These are phyloP conservation scores for Nakazawaea siamensis DNA, from an alignment of 805 yeast species.

Conservation along the genomic window DNA sequence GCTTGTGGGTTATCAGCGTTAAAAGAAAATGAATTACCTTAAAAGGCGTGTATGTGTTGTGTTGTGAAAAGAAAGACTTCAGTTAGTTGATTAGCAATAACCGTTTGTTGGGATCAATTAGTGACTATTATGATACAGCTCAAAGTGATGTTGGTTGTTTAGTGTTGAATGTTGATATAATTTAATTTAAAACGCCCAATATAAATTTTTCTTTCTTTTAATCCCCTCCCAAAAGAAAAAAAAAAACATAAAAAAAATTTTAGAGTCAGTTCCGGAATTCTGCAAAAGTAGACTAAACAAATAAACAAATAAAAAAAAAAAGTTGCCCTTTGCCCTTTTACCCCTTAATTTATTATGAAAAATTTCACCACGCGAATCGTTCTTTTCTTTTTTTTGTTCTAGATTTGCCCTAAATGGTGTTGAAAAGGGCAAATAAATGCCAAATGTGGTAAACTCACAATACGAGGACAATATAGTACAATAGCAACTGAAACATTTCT, in stretches of 20 bases:
- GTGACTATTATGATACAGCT: too few relatives aligned
- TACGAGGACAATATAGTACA: too few relatives aligned
- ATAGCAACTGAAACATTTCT: too few relatives aligned
- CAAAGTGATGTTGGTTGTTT: too few relatives aligned
- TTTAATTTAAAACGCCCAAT: neutral
- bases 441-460: too few relatives aligned
- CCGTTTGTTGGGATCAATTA: neutral
- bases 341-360: too few relatives aligned
- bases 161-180: neutral
- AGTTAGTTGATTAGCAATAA: conserved; percentile 6
- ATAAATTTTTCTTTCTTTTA: neutral
- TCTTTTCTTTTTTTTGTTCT: too few relatives aligned
- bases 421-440: too few relatives aligned
- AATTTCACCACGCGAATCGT: too few relatives aligned
- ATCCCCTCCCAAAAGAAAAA: neutral
- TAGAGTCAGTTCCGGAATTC: too few relatives aligned
- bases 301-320: neutral
- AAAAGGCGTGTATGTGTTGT: neutral
- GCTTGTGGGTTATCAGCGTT: neutral
- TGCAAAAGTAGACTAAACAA: neutral
- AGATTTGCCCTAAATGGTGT: too few relatives aligned
- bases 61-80: conserved; percentile 6
- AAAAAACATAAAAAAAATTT: too few relatives aligned
- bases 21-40: neutral
- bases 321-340: neutral